Base-by-base conservation (phyloP, 345 rosid species). In the Salix caprea region DNA sequence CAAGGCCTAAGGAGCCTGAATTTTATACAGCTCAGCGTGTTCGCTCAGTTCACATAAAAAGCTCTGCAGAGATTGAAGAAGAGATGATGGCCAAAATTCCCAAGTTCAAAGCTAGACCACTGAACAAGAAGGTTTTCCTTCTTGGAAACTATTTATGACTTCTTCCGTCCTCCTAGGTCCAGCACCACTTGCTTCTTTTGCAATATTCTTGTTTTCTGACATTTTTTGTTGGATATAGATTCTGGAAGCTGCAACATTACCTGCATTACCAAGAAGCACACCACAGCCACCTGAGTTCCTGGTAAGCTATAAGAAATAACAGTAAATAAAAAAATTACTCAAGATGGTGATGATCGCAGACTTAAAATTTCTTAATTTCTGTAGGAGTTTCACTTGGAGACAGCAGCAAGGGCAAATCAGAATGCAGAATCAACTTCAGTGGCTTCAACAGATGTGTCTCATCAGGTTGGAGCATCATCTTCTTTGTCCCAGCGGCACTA, bases 41-140 rank as follows among this genome's bases (percentile, higher is more conserved):
- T 74, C 98, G 98, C 44, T 79, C 91, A 15, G 91, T 91, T 64
- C 89, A 66, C 83, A 80, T 91, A 74, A 96, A 92, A 88, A 94
- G 99, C 79, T 84, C 91, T n/a, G 91, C 92, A 2, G 99, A 96
- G 83, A 87, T 96, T 73, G 99, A 96, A 83, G 99, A 94, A 86
- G 99, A 96, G 89, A 89, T 96, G 95, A 85, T 96, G 94, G 91
- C 97, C 60, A 92, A 93, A 83, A 88, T 94, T 81, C 98, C 98
- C 1, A 96, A 96, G 83, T 96, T 96, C 82, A 96, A 92, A 89
- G 99, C 99, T 78, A 88, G 97, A 78, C 97, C 95, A n/a, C 48
- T 96, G 60, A 96, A 96, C 90, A 96, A 91, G 87, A 96, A 92
- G 97, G 99, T 92, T 36, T 65, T 62, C 69, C 5, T 50, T 28